phyloP scores from a whole-genome alignment of 331 rosid genomes.

The Dryas integrifolia region DNA sequence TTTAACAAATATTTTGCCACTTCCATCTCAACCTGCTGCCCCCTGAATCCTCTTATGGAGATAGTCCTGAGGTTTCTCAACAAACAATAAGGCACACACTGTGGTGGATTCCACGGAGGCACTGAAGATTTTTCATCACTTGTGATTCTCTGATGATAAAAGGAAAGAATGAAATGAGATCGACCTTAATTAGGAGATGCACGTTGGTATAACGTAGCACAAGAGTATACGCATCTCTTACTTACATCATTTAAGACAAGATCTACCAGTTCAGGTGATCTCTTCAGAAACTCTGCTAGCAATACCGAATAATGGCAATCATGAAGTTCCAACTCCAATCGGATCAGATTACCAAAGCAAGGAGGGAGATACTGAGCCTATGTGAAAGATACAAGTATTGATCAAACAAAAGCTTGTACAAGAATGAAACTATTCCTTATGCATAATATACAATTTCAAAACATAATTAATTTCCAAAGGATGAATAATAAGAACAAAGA shows the following conservation, averaged over 20 bases:
- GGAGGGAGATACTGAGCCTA: neutral
- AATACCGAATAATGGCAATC: neutral
- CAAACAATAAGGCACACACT: no score
- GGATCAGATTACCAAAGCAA: neutral
- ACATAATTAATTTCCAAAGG: neutral
- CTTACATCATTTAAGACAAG: neutral
- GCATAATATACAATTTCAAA: neutral
- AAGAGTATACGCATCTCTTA: neutral
- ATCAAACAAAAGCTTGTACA: neutral
- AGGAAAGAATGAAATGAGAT: neutral
- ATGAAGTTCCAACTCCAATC: neutral
- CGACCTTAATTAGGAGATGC: neutral
- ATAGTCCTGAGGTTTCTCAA: neutral
- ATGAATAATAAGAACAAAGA: neutral
- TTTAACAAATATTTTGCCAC: neutral
- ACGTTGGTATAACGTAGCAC: neutral
- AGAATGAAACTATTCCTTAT: neutral
- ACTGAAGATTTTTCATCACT: neutral
- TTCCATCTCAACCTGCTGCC: neutral
- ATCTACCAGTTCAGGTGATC: neutral
- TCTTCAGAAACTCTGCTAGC: neutral
- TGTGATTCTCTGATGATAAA: neutral
- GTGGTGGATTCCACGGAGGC: no score
- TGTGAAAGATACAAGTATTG: neutral
- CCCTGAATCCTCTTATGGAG: neutral